These are phyloP conservation scores for Penicillium lividum DNA, from an alignment of 495 filamentous ascomycete species.

Conservation along the genomic window DNA sequence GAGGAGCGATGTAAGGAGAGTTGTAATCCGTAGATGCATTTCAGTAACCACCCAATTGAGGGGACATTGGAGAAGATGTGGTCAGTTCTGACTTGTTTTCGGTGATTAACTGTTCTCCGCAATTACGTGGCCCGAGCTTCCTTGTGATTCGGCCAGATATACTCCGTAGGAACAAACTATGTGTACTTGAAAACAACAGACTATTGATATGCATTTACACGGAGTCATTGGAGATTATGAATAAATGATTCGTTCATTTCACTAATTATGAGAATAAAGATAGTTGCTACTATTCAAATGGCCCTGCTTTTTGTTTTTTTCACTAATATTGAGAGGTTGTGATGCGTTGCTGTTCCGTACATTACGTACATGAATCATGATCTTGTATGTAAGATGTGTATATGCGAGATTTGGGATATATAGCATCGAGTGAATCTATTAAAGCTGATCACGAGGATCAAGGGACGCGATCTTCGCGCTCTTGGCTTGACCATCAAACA, in stretches of 20 bases:
- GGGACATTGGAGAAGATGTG: constrained; percentile 20
- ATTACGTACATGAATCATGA: too few relatives aligned
- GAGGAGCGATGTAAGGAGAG: constrained; percentile 34
- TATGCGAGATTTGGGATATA: background rate
- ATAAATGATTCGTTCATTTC: too few relatives aligned
- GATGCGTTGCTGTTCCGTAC: too few relatives aligned
- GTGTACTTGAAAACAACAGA: background rate
- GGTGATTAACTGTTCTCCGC: constrained; percentile 30
- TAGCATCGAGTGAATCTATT: background rate
- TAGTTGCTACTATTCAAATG: too few relatives aligned
- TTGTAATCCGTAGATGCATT: constrained; percentile 32
- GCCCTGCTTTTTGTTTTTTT: too few relatives aligned
- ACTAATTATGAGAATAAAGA: too few relatives aligned
- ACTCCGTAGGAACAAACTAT: background rate
- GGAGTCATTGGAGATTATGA: too few relatives aligned
- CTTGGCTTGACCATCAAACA: constrained; percentile 76
- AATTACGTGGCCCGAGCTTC: constrained; percentile 45
- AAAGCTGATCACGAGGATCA: constrained; percentile 63
- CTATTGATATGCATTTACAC: too few relatives aligned
- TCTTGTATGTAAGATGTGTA: too few relatives aligned
- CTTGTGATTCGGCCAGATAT: constrained; percentile 2
- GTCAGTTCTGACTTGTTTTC: background rate
- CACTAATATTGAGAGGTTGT: too few relatives aligned
- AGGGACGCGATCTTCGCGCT: constrained; percentile 72
- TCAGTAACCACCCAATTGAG: constrained; percentile 23